Evolutionary conservation across 1,139 yeast species (phyloP).

Genomic region (Scheffersomyces quercinus): DNA sequence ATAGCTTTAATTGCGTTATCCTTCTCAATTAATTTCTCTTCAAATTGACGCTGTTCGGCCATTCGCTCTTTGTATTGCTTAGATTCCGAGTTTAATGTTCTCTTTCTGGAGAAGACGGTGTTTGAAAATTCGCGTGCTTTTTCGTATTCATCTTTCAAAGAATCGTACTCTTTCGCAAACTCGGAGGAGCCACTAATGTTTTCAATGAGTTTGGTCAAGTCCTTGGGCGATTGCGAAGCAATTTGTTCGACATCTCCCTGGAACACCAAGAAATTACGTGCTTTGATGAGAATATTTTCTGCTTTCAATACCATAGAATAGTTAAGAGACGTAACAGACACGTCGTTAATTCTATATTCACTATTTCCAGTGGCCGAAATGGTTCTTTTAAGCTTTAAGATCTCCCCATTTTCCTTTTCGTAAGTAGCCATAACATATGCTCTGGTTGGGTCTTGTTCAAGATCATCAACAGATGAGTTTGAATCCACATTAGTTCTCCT

Average conservation of each 20-base stretch:
- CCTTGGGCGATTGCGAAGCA: slow-evolving; percentile 83
- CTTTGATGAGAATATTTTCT: slow-evolving; percentile 87
- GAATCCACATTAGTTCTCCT: slow-evolving; percentile 28
- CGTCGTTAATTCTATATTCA: slow-evolving; percentile 68
- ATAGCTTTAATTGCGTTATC: slow-evolving; percentile 47
- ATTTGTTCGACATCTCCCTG: slow-evolving; percentile 97
- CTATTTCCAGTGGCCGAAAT: slow-evolving; percentile 61
- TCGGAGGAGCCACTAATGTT: slow-evolving; percentile 82
- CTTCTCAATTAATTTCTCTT: slow-evolving; percentile 53
- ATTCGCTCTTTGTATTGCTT: slow-evolving; percentile 79
- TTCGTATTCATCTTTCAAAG: slow-evolving; percentile 63
- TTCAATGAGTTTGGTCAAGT: slow-evolving; percentile 74
- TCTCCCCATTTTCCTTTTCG: slow-evolving; percentile 59
- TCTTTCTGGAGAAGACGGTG: slow-evolving; percentile 66
- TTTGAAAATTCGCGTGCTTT: slow-evolving; percentile 66
- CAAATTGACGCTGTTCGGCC: slow-evolving; percentile 70
- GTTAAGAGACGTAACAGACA: slow-evolving; percentile 60
- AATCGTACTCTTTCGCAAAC: slow-evolving; percentile 66
- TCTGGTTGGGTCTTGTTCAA: slow-evolving; percentile 46
- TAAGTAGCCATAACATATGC: slow-evolving; percentile 87
- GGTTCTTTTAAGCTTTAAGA: slow-evolving; percentile 53
- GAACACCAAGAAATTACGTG: slow-evolving; percentile 88
- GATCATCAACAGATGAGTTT: slow-evolving; percentile 15
- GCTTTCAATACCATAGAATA: slow-evolving; percentile 66
- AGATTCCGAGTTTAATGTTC: slow-evolving; percentile 73